phyloP scores from a whole-genome alignment of 805 yeast species.

The Myxozyma geophila region DNA sequence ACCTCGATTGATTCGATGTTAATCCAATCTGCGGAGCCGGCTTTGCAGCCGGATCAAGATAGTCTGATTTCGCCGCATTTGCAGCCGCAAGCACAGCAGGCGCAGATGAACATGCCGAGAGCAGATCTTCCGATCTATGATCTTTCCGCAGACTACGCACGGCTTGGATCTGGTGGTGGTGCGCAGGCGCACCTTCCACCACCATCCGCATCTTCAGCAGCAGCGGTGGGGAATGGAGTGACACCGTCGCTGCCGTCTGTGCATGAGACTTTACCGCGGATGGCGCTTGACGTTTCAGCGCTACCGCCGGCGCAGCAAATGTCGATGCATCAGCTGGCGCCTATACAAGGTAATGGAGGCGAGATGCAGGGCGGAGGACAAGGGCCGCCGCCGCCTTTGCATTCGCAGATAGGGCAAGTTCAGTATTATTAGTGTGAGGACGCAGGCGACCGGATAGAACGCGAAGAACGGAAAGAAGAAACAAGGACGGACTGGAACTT shows the following conservation, averaged over 20 bases:
- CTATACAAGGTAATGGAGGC: constrained; percentile 8
- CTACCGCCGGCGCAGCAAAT: constrained; percentile 13
- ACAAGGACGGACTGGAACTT: no score
- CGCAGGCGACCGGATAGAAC: no score
- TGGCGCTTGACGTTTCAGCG: constrained; percentile 25
- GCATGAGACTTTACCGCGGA: constrained; percentile 3
- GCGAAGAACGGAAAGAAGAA: no score
- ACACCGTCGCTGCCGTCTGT: constrained; percentile 2
- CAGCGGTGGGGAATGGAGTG: background rate
- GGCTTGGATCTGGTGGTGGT: no score
- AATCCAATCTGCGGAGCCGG: background rate
- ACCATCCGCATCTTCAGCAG: background rate
- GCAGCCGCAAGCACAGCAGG: constrained; percentile 43
- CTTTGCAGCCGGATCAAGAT: background rate
- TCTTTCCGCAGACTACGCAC: no score
- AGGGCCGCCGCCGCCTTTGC: constrained; percentile 1
- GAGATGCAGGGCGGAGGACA: constrained; percentile 1
- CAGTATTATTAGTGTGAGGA: background rate
- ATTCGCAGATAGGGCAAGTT: background rate
- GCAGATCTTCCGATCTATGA: no score
- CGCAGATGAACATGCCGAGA: constrained; percentile 1
- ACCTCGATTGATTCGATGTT: background rate
- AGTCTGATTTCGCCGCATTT: constrained; percentile 45
- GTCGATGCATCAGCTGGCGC: constrained; percentile 18
- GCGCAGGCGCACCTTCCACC: constrained; percentile 8